Evolutionary conservation across 106 monocot species (phyloP), one percentile per base, ranked within the genome.

Genomic region (Dioscorea dumetorum): DNA sequence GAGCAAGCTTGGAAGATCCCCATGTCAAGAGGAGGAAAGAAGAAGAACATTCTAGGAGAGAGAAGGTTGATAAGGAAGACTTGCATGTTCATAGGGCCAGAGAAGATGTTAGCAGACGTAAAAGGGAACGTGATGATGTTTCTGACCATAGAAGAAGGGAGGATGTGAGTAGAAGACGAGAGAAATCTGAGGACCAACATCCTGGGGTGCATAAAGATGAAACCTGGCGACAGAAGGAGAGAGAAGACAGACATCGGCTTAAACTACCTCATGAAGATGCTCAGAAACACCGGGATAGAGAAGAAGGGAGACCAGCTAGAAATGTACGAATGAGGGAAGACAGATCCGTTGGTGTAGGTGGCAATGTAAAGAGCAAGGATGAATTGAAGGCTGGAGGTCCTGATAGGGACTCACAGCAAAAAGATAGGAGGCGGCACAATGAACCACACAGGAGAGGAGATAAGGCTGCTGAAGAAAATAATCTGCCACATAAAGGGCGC

Each of bases 181-280:
- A 73, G 24, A 85, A 83, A 61, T 56, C 68, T 62, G 79, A 79
- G 56, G 87, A 87, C 62, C 76, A 73, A 22, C 77, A 83, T 58
- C 70, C 79, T 70, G 24, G 71, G 19, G 84, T 81, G 70, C 86
- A 82, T 35, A 84, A 81, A 70, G 85, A 95, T 70, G 94, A 87
- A 33, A 84, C 49, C 64, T 74, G 74, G 79, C 77, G 75, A 28
- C 83, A 81, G 50, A 81, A 77, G 60, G 94, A 94, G 57, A 79
- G 83, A 78, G 87, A 94, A 61, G 84, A 85, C 32, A 84, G 81
- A 57, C 78, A 84, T 69, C 80, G 82, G 49, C 57, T 84, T 50
- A 94, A 85, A 52, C 85, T 67, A 21, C 52, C 77, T 68, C 81
- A 79, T 69, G 87, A 91, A 70, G 80, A 85, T 58, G 22, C 57